Conservation (phyloP, 1,284 basidiomycete species). For the Inonotus obliquus region DNA sequence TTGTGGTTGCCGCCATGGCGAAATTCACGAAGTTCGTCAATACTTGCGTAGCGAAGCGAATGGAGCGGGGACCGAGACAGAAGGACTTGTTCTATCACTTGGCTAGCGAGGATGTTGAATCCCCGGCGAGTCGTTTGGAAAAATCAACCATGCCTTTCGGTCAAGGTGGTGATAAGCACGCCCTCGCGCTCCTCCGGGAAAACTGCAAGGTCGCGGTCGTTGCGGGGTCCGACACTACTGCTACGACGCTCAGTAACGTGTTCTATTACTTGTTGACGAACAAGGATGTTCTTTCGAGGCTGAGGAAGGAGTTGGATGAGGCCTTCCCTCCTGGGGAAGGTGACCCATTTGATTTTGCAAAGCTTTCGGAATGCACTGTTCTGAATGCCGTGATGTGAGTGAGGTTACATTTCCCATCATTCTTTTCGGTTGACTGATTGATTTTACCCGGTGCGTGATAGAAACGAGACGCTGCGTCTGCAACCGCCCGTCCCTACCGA, state of each 20-base stretch:
- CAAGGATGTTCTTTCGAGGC: slow-evolving; percentile 25
- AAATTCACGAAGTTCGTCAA: slow-evolving; percentile 7
- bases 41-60: not conserved
- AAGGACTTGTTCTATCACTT: slow-evolving; percentile 38
- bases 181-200: slow-evolving; percentile 24
- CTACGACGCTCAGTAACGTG: slow-evolving; percentile 29
- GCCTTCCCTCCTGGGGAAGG: slow-evolving; percentile 20
- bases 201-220: slow-evolving; percentile 34
- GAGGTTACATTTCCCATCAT: not conserved
- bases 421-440: not conserved
- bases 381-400: slow-evolving; percentile 31
- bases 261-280: slow-evolving; percentile 31
- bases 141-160: slow-evolving; percentile 1
- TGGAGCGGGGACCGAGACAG: slow-evolving; percentile 23
- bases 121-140: not conserved
- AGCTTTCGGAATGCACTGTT: slow-evolving; percentile 26
- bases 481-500: slow-evolving; percentile 8
- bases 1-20: slow-evolving; percentile 1
- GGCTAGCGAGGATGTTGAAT: slow-evolving; percentile 28
- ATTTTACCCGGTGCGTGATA: not conserved
- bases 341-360: slow-evolving; percentile 18
- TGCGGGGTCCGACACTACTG: slow-evolving; percentile 33
- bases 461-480: slow-evolving; percentile 12
- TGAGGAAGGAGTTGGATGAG: slow-evolving; percentile 29
- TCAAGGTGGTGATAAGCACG: slow-evolving; percentile 14